Conservation (phyloP, 23 red algal genomes). For the Gracilaria gracilis region DNA sequence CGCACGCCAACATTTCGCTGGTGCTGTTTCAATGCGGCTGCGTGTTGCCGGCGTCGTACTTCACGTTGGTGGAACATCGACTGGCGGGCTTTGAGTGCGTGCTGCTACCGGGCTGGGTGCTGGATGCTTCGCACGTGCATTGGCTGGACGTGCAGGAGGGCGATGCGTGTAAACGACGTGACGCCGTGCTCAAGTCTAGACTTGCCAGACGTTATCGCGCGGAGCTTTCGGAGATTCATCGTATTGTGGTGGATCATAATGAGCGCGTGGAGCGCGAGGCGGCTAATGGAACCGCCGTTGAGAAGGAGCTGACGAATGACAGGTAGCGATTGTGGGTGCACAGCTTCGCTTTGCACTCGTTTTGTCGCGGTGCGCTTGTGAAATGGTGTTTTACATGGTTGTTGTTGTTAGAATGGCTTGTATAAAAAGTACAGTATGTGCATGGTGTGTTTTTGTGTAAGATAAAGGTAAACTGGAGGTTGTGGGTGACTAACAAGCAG, state of each 20-base stretch:
- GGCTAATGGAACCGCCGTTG: background rate
- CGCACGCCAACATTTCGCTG: slow-evolving; percentile 28
- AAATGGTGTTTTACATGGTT: background rate
- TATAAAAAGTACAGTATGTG: background rate
- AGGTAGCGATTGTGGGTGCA: slow-evolving; percentile 10
- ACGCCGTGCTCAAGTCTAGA: slow-evolving; percentile 19
- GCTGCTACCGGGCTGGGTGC: slow-evolving; percentile 70
- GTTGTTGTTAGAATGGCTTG: background rate
- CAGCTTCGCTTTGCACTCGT: no score
- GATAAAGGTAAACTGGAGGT: no score
- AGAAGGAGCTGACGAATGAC: background rate
- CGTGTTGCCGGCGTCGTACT: slow-evolving; percentile 69
- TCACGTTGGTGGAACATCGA: slow-evolving; percentile 41
- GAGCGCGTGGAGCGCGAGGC: background rate
- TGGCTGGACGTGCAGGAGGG: slow-evolving; percentile 58
- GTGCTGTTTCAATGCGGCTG: slow-evolving; percentile 76
- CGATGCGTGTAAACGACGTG: slow-evolving; percentile 38
- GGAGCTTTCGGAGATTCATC: slow-evolving; percentile 53
- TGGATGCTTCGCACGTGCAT: slow-evolving; percentile 48
- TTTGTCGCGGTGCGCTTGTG: no score
- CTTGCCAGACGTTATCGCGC: slow-evolving; percentile 18
- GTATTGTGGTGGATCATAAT: background rate
- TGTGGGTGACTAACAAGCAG: no score
- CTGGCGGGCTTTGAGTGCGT: slow-evolving; percentile 72
- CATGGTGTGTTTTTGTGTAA: no score